Conservation (phyloP, 2,329 filamentous ascomycete genomes). For the Simplicillium aogashimaense region DNA sequence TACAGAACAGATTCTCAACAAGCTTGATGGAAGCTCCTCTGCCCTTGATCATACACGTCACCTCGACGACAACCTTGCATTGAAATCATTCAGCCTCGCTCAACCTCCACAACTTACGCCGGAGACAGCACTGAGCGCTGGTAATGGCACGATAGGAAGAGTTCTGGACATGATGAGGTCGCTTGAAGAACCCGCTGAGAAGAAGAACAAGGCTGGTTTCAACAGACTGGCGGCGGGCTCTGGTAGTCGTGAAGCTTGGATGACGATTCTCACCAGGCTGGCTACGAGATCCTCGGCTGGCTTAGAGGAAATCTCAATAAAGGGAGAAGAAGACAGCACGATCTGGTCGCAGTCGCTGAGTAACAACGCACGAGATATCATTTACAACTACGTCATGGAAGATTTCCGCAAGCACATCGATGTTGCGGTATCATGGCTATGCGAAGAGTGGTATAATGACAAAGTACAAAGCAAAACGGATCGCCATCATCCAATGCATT, state of each 20-base stretch:
- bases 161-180: constrained; percentile 70
- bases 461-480: constrained; percentile 34
- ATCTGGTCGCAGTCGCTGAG: constrained; percentile 37
- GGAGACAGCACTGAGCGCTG: constrained; percentile 62
- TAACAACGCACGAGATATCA: constrained; percentile 64
- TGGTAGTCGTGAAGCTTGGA: constrained; percentile 82
- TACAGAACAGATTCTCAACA: constrained; percentile 67
- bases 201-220: constrained; percentile 63
- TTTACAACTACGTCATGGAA: constrained; percentile 81
- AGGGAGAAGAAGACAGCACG: constrained; percentile 40
- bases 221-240: constrained; percentile 75
- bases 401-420: constrained; percentile 88
- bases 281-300: constrained; percentile 70
- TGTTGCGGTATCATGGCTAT: constrained; percentile 85
- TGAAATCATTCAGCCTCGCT: constrained; percentile 72
- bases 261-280: constrained; percentile 75
- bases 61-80: constrained; percentile 38
- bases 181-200: constrained; percentile 55
- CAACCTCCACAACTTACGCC: constrained; percentile 64
- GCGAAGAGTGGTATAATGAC: constrained; percentile 97
- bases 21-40: constrained; percentile 60
- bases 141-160: constrained; percentile 62
- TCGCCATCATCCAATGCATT: constrained; percentile 49
- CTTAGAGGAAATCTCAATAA: constrained; percentile 50
- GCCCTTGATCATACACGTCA: constrained; percentile 21